Base-by-base conservation (phyloP, 441 rosid species). In the Francoa sonchifolia region DNA sequence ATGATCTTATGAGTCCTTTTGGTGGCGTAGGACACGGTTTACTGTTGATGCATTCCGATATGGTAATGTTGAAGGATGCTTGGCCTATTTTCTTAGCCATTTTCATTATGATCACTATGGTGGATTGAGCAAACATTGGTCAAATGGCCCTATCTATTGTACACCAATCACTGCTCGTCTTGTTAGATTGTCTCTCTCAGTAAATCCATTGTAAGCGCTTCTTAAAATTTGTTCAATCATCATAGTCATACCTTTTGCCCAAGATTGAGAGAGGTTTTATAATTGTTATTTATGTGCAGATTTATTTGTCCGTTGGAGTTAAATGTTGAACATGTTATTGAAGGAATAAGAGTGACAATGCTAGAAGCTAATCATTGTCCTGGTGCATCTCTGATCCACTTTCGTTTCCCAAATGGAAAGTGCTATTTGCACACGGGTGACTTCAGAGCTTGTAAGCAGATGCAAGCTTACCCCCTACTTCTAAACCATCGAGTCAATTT, bases 361-460 rank as follows among this genome's bases (percentile, higher is more conserved):
- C 49, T 79, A 19, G 87, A 84, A 53, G 90, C 95, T 38, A 80
- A 79, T 60, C 95, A 84, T 42, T 84, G 90, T 33, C 90, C 90
- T 0, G 95, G 87, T 50, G 87, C 95, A 23, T 82, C 78, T 58
- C 62, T 84, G 42, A 60, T 84, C 50, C 76, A 71, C 48, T 71
- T 79, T 42, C 54, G 62, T 39, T 82, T 79, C 31, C 44, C 56
- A 5, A 68, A 64, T 66, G 85, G 85, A 45, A 59, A 69, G 3
- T 55, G 77, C 52, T 71, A 69, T 66, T 61, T 79, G 60, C 95
- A 84, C 30, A 79, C 95, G 0, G 90, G 95, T 67, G 95, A 83
- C 69, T 83, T 83, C 58, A 73, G 90, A 59, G 87, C 95, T 47
- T 75, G 68, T 46, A 71, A 71, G 28, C 48, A 40, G 41, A 84